Percentiles rank a stretch among this genome's conserved stretches.
phyloP scores from a whole-genome alignment of 768 basidiomycete genomes.

The Lactifluus subvellereus region DNA sequence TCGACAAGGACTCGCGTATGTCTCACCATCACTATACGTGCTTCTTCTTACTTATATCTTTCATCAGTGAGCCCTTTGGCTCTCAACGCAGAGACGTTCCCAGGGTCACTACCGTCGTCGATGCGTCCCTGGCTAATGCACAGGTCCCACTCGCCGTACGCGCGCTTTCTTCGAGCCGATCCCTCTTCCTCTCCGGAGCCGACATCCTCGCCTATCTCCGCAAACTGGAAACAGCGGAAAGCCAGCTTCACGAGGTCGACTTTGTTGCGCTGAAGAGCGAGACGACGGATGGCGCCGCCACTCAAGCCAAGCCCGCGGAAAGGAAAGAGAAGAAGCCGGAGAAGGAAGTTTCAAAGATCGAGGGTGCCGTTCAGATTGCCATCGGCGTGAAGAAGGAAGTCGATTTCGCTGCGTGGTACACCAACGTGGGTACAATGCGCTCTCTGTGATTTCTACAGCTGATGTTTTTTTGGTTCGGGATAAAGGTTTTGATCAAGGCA shows the following conservation, averaged over 20 bases:
- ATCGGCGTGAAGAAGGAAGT: constrained; percentile 95
- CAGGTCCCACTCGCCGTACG: constrained; percentile 69
- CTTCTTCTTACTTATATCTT: neutral
- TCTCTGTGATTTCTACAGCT: neutral
- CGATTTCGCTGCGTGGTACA: constrained; percentile 93
- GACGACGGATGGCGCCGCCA: constrained; percentile 31
- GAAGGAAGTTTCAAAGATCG: constrained; percentile 74
- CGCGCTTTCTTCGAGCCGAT: constrained; percentile 60
- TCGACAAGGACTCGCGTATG: constrained; percentile 84
- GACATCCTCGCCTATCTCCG: constrained; percentile 71
- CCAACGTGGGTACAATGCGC: constrained; percentile 54
- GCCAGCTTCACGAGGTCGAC: constrained; percentile 69
- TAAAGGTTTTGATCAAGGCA: constrained; percentile 89
- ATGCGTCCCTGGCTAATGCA: constrained; percentile 69
- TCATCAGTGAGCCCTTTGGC: constrained; percentile 73
- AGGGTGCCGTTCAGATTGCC: constrained; percentile 86
- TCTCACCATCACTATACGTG: constrained; percentile 18
- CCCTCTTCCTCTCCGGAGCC: constrained; percentile 71
- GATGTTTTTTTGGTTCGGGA: constrained; percentile 20
- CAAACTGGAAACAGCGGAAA: constrained; percentile 59
- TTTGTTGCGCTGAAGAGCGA: constrained; percentile 55
- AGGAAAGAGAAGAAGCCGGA: constrained; percentile 36
- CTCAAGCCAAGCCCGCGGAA: constrained; percentile 34
- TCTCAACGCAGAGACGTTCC: constrained; percentile 59
- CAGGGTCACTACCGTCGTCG: constrained; percentile 69